These are phyloP conservation scores for Russula olivacea DNA, from an alignment of 768 basidiomycete genomes.

Conservation along the genomic window DNA sequence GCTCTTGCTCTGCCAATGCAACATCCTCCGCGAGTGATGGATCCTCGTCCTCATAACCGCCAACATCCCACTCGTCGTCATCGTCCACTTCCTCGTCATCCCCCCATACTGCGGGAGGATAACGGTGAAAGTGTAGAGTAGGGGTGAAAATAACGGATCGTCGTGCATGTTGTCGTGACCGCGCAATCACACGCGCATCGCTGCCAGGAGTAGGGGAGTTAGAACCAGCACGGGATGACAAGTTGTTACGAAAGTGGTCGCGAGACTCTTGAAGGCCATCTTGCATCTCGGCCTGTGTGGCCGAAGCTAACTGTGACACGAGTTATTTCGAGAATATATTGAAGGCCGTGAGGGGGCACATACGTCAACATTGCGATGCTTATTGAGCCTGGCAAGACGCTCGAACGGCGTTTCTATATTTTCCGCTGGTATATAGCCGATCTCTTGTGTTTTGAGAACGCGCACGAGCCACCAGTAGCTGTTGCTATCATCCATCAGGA, in stretches of 20 bases:
- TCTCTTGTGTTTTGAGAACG: slow-evolving; percentile 96
- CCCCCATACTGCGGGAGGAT: slow-evolving; percentile 77
- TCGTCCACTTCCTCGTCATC: slow-evolving; percentile 62
- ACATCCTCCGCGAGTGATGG: slow-evolving; percentile 53
- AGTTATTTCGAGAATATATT: slow-evolving; percentile 4
- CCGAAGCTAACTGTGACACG: slow-evolving; percentile 55
- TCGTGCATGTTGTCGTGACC: slow-evolving; percentile 23
- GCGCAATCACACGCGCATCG: slow-evolving; percentile 35
- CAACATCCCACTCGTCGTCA: slow-evolving; percentile 59
- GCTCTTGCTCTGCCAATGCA: slow-evolving; percentile 40
- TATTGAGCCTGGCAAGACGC: slow-evolving; percentile 89
- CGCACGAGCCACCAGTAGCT: slow-evolving; percentile 99
- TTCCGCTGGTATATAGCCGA: slow-evolving; percentile 98
- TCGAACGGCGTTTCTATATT: slow-evolving; percentile 99
- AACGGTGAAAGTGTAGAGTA: slow-evolving; percentile 60
- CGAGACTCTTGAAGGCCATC: slow-evolving; percentile 45
- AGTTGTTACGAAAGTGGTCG: slow-evolving; percentile 49
- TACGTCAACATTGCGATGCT: slow-evolving; percentile 95
- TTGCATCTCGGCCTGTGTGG: slow-evolving; percentile 65
- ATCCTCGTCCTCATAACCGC: slow-evolving; percentile 66
- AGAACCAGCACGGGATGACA: slow-evolving; percentile 44
- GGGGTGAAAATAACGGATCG: slow-evolving; percentile 64
- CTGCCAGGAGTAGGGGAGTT: slow-evolving; percentile 45
- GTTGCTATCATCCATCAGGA: slow-evolving; percentile 97
- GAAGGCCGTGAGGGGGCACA: slow-evolving; percentile 31